Conservation (phyloP, 1,139 yeast genomes). For the Candida glucosophila region DNA sequence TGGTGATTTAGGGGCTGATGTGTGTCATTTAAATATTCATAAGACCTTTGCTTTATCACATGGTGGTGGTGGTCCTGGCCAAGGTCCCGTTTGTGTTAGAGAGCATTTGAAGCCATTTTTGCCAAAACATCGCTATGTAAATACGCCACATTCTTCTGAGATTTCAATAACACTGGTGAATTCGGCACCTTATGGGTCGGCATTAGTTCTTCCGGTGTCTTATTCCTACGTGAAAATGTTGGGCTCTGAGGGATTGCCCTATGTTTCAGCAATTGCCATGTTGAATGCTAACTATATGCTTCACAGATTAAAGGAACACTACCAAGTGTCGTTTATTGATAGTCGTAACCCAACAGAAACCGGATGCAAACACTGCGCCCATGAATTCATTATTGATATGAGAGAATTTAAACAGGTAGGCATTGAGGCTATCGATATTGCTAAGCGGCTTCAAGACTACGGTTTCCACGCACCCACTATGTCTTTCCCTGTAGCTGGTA, state of each 20-base stretch:
- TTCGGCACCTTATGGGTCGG: slow-evolving; percentile 95
- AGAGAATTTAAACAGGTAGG: slow-evolving; percentile 78
- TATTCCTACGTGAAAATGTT: slow-evolving; percentile 91
- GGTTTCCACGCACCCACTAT: slow-evolving; percentile 99
- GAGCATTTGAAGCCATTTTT: slow-evolving; percentile 73
- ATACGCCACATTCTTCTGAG: slow-evolving; percentile 46
- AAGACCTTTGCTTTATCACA: slow-evolving; percentile 97
- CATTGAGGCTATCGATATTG: slow-evolving; percentile 91
- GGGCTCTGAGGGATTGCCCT: slow-evolving; percentile 80
- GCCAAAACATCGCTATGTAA: slow-evolving; percentile 65
- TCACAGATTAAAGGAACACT: slow-evolving; percentile 60
- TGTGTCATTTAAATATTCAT: slow-evolving; percentile 92
- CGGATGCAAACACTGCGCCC: slow-evolving; percentile 78
- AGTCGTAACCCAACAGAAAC: slow-evolving; percentile 32
- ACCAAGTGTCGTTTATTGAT: slow-evolving; percentile 68
- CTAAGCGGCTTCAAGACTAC: slow-evolving; percentile 93
- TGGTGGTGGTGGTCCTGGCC: slow-evolving; percentile 99
- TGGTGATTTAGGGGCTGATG: slow-evolving; percentile 98
- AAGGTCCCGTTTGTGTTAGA: slow-evolving; percentile 95
- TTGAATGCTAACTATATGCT: slow-evolving; percentile 95
- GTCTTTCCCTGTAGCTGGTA: slow-evolving; percentile 98
- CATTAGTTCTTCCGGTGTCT: slow-evolving; percentile 85
- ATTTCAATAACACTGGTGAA: slow-evolving; percentile 70
- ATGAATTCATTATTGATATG: slow-evolving; percentile 88
- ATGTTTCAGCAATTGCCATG: slow-evolving; percentile 81